Percentiles rank a stretch among this genome's conserved stretches.
Conservation (phyloP, 352 stramenopile genomes). For the Globisporangium abappressorium region DNA sequence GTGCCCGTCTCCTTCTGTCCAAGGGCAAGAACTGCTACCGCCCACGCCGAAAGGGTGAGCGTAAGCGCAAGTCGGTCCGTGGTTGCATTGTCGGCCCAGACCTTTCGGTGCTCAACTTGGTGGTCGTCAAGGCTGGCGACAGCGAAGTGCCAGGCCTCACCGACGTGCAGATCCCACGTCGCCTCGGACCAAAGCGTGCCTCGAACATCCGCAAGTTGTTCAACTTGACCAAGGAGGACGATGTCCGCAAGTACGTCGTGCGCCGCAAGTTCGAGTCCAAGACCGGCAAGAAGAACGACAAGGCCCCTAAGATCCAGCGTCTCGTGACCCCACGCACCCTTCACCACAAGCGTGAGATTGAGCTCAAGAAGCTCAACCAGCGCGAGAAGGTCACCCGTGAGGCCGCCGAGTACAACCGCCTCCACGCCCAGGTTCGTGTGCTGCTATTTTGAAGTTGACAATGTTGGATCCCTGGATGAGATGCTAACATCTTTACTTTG, state of each 20-base stretch:
- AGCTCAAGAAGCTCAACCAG: conserved; percentile 81
- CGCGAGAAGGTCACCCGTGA: conserved; percentile 92
- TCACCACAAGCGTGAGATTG: conserved; percentile 94
- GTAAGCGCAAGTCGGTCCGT: conserved; percentile 99
- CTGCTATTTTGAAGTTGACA: conserved; percentile 4
- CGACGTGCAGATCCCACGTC: conserved; percentile 94
- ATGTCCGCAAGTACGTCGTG: conserved; percentile 99
- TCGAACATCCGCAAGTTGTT: conserved; percentile 99
- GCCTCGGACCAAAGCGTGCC: conserved; percentile 98
- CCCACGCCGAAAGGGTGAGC: conserved; percentile 93
- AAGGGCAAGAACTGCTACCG: conserved; percentile 98
- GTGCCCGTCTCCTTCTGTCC: conserved; percentile 97
- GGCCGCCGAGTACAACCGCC: conserved; percentile 96
- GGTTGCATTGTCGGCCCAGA: conserved; percentile 99
- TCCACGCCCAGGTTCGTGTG: conserved; percentile 90
- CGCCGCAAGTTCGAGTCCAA: conserved; percentile 98
- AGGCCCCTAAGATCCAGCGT: conserved; percentile 99
- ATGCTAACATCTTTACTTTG: conserved; percentile 43
- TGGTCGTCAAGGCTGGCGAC: conserved; percentile 98
- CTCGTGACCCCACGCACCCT: conserved; percentile 97
- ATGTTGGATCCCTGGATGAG: background rate
- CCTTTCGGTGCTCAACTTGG: conserved; percentile 99
- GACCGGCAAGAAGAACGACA: conserved; percentile 97
- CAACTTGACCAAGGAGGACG: conserved; percentile 99
- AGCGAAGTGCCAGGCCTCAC: conserved; percentile 96